Conservation (phyloP, 495 filamentous ascomycete genomes). For the Aspergillus steynii region DNA sequence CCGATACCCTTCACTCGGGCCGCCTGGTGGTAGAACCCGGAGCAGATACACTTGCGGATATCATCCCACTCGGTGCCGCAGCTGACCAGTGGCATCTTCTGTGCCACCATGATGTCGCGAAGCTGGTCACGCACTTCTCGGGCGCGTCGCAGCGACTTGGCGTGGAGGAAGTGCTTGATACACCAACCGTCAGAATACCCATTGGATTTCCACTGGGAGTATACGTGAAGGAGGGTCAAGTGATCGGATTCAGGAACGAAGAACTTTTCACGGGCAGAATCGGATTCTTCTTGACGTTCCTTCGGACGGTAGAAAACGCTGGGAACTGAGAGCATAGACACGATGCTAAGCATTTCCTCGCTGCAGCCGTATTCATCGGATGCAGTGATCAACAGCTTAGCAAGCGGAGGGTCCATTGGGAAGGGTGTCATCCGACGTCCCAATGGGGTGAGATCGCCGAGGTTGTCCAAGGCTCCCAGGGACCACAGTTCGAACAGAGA, state of each 20-base stretch:
- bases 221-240: conserved; percentile 92
- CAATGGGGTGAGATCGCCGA: conserved; percentile 85
- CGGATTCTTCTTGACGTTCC: conserved; percentile 94
- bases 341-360: conserved; percentile 97
- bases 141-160: conserved; percentile 85
- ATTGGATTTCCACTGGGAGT: conserved; percentile 92
- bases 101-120: conserved; percentile 89
- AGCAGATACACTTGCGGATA: conserved; percentile 94
- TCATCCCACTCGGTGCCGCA: conserved; percentile 97
- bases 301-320: conserved; percentile 97
- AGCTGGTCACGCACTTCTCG: conserved; percentile 95
- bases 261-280: conserved; percentile 96
- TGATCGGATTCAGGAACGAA: conserved; percentile 98
- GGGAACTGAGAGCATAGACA: conserved; percentile 96
- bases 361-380: conserved; percentile 85
- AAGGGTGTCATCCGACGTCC: conserved; percentile 95
- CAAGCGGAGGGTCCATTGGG: conserved; percentile 92
- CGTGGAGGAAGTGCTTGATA: conserved; percentile 85
- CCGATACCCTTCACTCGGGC: conserved; percentile 95
- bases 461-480: conserved; percentile 87
- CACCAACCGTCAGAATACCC: conserved; percentile 92
- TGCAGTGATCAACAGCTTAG: conserved; percentile 89
- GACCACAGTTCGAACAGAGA: conserved; percentile 99
- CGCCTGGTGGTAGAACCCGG: conserved; percentile 98
- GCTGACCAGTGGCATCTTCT: conserved; percentile 83